Evolutionary conservation across 1,284 basidiomycete genomes (phyloP).

Genomic region (Cutaneotrichosporon daszewskae): DNA sequence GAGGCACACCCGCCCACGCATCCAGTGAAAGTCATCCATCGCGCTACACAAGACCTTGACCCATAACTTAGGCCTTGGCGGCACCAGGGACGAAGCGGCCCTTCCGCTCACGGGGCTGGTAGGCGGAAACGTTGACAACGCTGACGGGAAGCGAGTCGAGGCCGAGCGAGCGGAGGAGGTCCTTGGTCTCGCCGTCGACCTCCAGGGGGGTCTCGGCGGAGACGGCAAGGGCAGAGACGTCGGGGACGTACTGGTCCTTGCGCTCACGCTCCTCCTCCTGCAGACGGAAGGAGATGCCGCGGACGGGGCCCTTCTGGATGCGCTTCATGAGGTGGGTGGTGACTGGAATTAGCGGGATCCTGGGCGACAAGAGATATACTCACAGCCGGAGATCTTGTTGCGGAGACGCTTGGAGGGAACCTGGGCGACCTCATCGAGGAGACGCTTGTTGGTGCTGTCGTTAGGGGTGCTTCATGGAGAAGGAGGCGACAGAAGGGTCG

Average conservation of each 20-base stretch:
- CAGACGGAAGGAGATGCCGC: conserved; percentile 99
- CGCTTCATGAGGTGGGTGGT: conserved; percentile 99
- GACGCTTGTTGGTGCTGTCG: conserved; percentile 87
- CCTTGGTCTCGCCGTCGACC: conserved; percentile 89
- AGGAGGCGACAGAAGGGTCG: too few relatives aligned
- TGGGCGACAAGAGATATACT: conserved; percentile 9
- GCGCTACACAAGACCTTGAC: conserved; percentile 8
- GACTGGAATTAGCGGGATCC: conserved; percentile 48
- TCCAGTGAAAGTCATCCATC: conserved; percentile 16
- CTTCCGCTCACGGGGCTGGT: conserved; percentile 64
- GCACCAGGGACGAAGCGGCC: conserved; percentile 79
- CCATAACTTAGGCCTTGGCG: conserved; percentile 39
- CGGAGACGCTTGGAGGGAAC: conserved; percentile 98
- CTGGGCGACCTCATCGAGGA: conserved; percentile 97
- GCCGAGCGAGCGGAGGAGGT: conserved; percentile 80
- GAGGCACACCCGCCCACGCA: background rate
- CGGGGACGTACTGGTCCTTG: conserved; percentile 98
- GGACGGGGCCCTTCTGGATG: conserved; percentile 98
- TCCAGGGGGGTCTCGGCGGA: conserved; percentile 63
- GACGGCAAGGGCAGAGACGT: conserved; percentile 87
- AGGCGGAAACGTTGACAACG: conserved; percentile 61
- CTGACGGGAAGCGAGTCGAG: conserved; percentile 78
- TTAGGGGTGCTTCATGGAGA: too few relatives aligned
- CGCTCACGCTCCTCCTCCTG: conserved; percentile 99
- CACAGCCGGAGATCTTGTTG: conserved; percentile 96